phyloP scores from a whole-genome alignment of 2,329 filamentous ascomycete species.

The Nannizzia gypsea region DNA sequence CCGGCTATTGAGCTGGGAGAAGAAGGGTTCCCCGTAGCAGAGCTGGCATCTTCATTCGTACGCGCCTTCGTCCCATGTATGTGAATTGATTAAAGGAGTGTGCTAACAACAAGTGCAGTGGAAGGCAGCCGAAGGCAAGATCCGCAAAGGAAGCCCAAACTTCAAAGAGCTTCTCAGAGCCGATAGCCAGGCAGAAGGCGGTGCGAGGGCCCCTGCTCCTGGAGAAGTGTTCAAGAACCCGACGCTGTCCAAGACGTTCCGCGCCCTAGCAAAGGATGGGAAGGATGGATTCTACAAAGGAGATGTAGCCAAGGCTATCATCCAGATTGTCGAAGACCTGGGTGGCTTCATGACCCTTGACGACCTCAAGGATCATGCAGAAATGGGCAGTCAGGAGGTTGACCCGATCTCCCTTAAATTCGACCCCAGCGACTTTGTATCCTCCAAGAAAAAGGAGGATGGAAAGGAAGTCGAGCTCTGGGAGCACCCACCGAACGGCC shows the following conservation, averaged over 20 bases:
- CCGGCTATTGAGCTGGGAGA: constrained; percentile 81
- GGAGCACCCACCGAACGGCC: constrained; percentile 95
- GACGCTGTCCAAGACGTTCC: constrained; percentile 68
- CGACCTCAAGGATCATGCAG: constrained; percentile 67
- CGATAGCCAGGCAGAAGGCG: constrained; percentile 55
- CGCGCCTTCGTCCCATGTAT: constrained; percentile 25
- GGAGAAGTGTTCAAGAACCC: constrained; percentile 88
- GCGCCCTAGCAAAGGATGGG: constrained; percentile 62
- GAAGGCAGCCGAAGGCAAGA: constrained; percentile 48
- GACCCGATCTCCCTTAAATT: constrained; percentile 76
- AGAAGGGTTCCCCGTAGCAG: constrained; percentile 78
- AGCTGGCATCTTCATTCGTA: constrained; percentile 59
- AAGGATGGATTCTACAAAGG: constrained; percentile 89
- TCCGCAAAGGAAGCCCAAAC: constrained; percentile 71
- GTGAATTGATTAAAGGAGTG: constrained; percentile 1
- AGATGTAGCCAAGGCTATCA: constrained; percentile 64
- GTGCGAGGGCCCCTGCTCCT: constrained; percentile 59
- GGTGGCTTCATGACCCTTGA: constrained; percentile 69
- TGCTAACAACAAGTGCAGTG: constrained; percentile 45
- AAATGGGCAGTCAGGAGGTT: constrained; percentile 62
- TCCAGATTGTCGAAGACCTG: constrained; percentile 62
- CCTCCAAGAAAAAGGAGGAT: constrained; percentile 35
- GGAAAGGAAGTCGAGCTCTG: constrained; percentile 59
- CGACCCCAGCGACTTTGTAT: constrained; percentile 49
- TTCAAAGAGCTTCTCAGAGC: constrained; percentile 75